Evolutionary conservation across 148 eudicot species (phyloP).

Genomic region (Spergularia marina): DNA sequence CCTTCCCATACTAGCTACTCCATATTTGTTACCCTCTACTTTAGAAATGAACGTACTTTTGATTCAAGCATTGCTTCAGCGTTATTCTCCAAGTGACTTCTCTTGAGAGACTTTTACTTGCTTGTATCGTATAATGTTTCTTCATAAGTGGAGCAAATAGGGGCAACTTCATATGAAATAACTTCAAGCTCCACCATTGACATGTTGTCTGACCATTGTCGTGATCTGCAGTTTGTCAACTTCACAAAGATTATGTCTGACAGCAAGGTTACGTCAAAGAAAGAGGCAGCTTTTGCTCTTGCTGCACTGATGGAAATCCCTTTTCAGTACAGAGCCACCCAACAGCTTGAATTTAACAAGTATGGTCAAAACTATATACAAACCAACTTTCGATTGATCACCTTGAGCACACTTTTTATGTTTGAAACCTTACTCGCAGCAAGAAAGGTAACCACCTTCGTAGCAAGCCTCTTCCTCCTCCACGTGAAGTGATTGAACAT

Average conservation of each 20-base stretch:
- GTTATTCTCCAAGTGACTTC: too few species aligned
- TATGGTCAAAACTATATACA: constrained; percentile 22
- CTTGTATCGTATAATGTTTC: too few species aligned
- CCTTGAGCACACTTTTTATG: background rate
- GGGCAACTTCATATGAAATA: background rate
- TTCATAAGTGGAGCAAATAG: too few species aligned
- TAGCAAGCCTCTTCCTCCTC: constrained; percentile 58
- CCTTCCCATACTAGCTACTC: background rate
- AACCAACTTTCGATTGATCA: background rate
- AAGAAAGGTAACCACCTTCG: constrained; percentile 24
- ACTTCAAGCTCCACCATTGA: background rate
- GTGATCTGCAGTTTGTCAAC: constrained; percentile 59
- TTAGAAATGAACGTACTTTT: too few species aligned
- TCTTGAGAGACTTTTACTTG: too few species aligned
- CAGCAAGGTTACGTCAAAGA: constrained; percentile 43
- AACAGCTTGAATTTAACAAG: constrained; percentile 41
- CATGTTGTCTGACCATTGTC: background rate
- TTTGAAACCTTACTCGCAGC: constrained; percentile 24
- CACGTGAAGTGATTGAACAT: constrained; percentile 52
- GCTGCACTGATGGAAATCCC: constrained; percentile 92
- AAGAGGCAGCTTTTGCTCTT: constrained; percentile 79
- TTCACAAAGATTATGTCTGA: constrained; percentile 76
- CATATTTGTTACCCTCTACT: too few species aligned
- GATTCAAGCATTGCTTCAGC: too few species aligned
- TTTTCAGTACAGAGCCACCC: constrained; percentile 64